These are phyloP conservation scores for Exophiala alcalophila DNA, from an alignment of 2,329 filamentous ascomycete species.

Conservation along the genomic window DNA sequence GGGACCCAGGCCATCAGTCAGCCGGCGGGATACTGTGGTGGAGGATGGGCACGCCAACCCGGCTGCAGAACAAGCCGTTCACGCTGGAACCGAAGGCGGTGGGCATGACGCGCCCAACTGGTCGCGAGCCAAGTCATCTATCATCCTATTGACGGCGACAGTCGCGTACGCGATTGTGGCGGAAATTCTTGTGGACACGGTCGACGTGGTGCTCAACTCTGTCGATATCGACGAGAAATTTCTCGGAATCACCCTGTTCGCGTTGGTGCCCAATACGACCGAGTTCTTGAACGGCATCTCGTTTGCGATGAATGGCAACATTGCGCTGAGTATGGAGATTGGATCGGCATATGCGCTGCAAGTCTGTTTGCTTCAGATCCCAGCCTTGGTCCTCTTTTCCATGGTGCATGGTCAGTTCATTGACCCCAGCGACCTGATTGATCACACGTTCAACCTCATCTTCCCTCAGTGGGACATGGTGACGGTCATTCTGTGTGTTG, in stretches of 20 bases:
- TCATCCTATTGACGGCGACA: slow-evolving; percentile 86
- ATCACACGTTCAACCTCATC: slow-evolving; percentile 64
- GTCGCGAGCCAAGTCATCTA: slow-evolving; percentile 84
- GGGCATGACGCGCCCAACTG: slow-evolving; percentile 99
- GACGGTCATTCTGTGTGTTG: slow-evolving; percentile 91
- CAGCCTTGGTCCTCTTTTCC: slow-evolving; percentile 86
- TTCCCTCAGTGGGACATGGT: slow-evolving; percentile 99
- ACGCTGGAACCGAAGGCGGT: slow-evolving; percentile 48
- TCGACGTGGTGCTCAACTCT: slow-evolving; percentile 90
- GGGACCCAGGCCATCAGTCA: slow-evolving; percentile 36
- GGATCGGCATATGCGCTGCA: slow-evolving; percentile 95
- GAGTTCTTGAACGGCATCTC: slow-evolving; percentile 98
- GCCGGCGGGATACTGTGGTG: slow-evolving; percentile 31
- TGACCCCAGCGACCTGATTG: slow-evolving; percentile 51
- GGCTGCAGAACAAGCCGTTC: slow-evolving; percentile 39
- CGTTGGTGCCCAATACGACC: slow-evolving; percentile 94
- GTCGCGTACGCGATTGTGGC: slow-evolving; percentile 94
- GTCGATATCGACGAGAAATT: slow-evolving; percentile 96
- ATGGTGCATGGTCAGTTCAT: slow-evolving; percentile 65
- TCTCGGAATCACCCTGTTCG: slow-evolving; percentile 92
- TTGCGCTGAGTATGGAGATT: slow-evolving; percentile 98
- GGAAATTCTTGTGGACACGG: slow-evolving; percentile 93
- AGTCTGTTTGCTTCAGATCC: slow-evolving; percentile 91
- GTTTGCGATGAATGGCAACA: slow-evolving; percentile 99
- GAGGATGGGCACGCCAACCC: slow-evolving; percentile 48